These are phyloP conservation scores for Pestalotiopsis sp. DNA, from an alignment of 2,329 filamentous ascomycete genomes.

Conservation along the genomic window DNA sequence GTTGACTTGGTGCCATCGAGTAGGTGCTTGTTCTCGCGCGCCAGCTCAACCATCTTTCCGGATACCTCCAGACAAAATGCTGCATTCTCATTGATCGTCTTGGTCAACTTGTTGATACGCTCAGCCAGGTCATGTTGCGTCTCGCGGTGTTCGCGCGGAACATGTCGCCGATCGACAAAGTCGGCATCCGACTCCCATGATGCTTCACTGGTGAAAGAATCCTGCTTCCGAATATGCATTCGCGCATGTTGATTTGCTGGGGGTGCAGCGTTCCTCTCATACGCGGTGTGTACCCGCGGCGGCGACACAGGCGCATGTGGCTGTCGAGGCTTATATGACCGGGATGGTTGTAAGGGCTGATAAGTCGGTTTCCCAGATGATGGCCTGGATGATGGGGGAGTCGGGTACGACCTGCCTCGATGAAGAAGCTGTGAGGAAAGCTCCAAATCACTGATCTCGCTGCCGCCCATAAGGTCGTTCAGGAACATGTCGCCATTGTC, in stretches of 20 bases:
- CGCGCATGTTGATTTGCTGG: neutral
- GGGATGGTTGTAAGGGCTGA: neutral
- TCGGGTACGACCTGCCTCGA: neutral
- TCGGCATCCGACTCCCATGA: constrained; percentile 15
- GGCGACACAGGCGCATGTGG: too few relatives aligned
- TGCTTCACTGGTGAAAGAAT: neutral
- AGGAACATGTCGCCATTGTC: constrained; percentile 6
- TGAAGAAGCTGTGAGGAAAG: constrained; percentile 5
- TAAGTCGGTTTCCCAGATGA: neutral
- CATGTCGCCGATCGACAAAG: constrained; percentile 9
- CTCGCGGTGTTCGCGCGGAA: constrained; percentile 14
- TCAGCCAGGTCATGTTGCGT: constrained; percentile 18
- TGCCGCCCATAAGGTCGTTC: constrained; percentile 11
- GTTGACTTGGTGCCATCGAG: constrained; percentile 11
- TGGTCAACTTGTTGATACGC: constrained; percentile 17
- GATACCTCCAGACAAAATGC: constrained; percentile 19
- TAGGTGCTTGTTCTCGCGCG: constrained; percentile 20
- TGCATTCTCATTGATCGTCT: constrained; percentile 15
- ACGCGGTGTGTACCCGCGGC: too few relatives aligned
- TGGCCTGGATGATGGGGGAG: neutral
- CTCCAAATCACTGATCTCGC: constrained; percentile 16
- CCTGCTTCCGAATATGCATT: neutral
- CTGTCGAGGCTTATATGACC: too few relatives aligned
- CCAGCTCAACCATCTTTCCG: constrained; percentile 17
- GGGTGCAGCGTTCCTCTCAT: too few relatives aligned